Conservation (phyloP, 75 land plant species). For the Pseudotsuga menziesii region DNA sequence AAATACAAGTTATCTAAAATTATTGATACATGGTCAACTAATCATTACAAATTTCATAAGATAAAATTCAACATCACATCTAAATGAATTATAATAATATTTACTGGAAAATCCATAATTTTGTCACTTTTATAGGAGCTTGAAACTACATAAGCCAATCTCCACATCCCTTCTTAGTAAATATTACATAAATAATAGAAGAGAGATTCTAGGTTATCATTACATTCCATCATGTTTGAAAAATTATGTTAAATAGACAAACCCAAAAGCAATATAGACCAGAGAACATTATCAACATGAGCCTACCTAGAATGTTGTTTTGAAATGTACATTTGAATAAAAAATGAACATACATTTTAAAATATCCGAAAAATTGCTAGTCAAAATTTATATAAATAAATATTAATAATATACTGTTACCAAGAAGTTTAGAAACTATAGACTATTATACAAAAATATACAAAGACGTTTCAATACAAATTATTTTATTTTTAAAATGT, state of each 20-base stretch:
- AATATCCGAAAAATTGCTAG: too few species aligned
- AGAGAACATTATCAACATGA: neutral
- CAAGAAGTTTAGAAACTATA: neutral
- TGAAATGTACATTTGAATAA: neutral
- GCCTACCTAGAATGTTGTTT: neutral
- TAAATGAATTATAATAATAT: too few species aligned
- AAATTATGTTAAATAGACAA: neutral
- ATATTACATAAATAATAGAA: neutral
- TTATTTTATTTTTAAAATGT: slow-evolving; percentile 2
- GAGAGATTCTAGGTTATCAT: neutral
- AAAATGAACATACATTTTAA: too few species aligned
- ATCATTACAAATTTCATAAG: too few species aligned
- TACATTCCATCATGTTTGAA: neutral
- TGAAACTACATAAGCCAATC: slow-evolving; percentile 1
- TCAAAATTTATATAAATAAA: neutral
- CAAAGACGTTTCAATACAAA: neutral
- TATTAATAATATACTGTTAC: neutral
- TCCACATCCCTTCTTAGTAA: neutral
- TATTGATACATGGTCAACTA: too few species aligned
- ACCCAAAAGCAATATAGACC: neutral
- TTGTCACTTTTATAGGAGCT: neutral
- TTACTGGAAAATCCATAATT: neutral
- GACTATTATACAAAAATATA: neutral
- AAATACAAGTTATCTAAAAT: too few species aligned
- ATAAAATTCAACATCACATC: too few species aligned